phyloP scores from a whole-genome alignment of 495 filamentous ascomycete genomes.

The Talaromyces adpressus region DNA sequence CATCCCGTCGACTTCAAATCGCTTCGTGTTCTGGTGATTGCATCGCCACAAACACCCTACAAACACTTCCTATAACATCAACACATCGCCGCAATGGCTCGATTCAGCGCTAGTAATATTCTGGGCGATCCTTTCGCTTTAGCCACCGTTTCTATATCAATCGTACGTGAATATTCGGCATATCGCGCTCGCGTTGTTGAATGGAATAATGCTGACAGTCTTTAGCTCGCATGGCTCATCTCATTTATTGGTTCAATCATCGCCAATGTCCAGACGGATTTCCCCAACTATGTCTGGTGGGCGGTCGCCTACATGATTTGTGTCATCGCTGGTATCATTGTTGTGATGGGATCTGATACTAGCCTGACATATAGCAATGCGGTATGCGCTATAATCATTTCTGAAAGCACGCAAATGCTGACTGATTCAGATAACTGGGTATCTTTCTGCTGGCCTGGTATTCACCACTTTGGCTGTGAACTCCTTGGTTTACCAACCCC shows the following conservation, averaged over 20 bases:
- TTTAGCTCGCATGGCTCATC: constrained; percentile 89
- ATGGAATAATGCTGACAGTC: background rate
- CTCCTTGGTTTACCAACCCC: constrained; percentile 62
- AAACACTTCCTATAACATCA: background rate
- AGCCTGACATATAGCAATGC: constrained; percentile 85
- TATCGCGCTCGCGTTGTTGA: background rate
- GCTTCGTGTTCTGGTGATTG: background rate
- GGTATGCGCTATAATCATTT: constrained; percentile 34
- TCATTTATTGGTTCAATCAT: constrained; percentile 81
- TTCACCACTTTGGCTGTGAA: constrained; percentile 80
- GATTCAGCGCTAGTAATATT: constrained; percentile 77
- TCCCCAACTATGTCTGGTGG: constrained; percentile 90
- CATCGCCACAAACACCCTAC: background rate
- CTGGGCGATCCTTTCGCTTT: constrained; percentile 95
- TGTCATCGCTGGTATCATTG: constrained; percentile 67
- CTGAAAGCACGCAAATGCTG: constrained; percentile 14
- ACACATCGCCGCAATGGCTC: constrained; percentile 31
- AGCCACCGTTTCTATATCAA: constrained; percentile 85
- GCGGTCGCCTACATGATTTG: constrained; percentile 77
- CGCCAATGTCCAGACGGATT: constrained; percentile 50
- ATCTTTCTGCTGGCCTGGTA: constrained; percentile 72
- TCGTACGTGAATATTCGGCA: constrained; percentile 49
- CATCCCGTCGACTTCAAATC: background rate
- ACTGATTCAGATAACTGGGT: constrained; percentile 64
- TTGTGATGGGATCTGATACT: constrained; percentile 75